Percentiles rank a stretch among this genome's conserved stretches.
Evolutionary conservation across 192 early-diverging fungal genomes (phyloP).

Genomic region (Funneliformis geosporum): DNA sequence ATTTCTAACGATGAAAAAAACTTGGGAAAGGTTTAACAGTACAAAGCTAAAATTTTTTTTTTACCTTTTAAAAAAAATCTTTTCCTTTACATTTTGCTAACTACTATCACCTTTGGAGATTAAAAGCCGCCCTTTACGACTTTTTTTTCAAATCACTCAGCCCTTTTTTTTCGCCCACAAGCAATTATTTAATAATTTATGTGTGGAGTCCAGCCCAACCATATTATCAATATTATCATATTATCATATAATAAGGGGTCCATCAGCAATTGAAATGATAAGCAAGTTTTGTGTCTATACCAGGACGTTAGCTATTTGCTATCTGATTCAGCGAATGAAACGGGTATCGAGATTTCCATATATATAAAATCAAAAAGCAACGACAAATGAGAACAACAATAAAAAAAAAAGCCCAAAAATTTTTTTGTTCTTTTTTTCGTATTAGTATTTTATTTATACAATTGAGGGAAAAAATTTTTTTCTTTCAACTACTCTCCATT

Average conservation of each 20-base stretch:
- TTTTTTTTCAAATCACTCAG: not conserved
- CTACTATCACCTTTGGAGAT: not conserved
- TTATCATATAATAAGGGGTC: not conserved
- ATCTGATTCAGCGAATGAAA: not conserved
- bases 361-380: not conserved
- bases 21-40: not conserved
- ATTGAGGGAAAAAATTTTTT: not conserved
- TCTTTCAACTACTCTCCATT: not conserved
- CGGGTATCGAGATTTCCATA: not conserved
- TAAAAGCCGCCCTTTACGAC: not conserved
- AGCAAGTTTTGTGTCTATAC: not conserved
- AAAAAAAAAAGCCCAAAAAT: not conserved
- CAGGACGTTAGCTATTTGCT: not conserved
- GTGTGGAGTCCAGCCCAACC: not conserved
- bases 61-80: no score
- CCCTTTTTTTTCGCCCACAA: not conserved
- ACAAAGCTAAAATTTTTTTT: not conserved
- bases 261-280: not conserved
- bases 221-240: not conserved
- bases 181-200: not conserved
- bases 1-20: not conserved
- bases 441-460: not conserved
- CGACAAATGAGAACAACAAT: not conserved
- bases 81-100: not conserved
- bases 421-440: conserved; percentile 1